These are phyloP conservation scores for Karstenula rhodostoma DNA, from an alignment of 2,329 filamentous ascomycete genomes.

Conservation along the genomic window DNA sequence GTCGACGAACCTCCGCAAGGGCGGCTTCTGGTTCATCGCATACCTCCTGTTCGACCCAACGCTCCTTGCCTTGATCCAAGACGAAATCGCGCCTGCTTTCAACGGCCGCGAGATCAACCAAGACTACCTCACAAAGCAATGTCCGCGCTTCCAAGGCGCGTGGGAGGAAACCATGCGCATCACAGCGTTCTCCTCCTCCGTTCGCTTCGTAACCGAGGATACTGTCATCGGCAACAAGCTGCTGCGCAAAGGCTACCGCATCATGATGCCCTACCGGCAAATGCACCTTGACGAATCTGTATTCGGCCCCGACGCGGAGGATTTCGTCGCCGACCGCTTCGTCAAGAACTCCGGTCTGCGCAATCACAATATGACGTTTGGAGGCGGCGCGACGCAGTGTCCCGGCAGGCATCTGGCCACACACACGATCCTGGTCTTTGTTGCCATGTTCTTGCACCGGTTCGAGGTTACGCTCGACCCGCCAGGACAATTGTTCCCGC, in stretches of 20 bases:
- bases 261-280: conserved; percentile 2
- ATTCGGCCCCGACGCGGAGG: not conserved
- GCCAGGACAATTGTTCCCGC: too few relatives aligned
- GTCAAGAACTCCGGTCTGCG: too few relatives aligned
- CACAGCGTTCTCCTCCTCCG: too few relatives aligned
- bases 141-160: too few relatives aligned
- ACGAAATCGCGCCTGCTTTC: not conserved
- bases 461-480: conserved; percentile 13
- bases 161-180: too few relatives aligned
- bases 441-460: conserved; percentile 33
- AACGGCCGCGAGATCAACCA: too few relatives aligned
- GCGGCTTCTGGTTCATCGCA: not conserved
- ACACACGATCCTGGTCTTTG: conserved; percentile 34
- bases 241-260: not conserved
- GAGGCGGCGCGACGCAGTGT: conserved; percentile 37
- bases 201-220: too few relatives aligned
- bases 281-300: not conserved
- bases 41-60: not conserved
- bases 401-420: conserved; percentile 43
- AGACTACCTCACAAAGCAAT: too few relatives aligned
- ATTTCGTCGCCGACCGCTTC: not conserved
- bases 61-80: not conserved
- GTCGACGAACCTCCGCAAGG: not conserved
- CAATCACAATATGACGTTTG: conserved; percentile 22
- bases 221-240: not conserved